phyloP scores from a whole-genome alignment of 2,329 filamentous ascomycete species.

The Nannizzia gypsea region DNA sequence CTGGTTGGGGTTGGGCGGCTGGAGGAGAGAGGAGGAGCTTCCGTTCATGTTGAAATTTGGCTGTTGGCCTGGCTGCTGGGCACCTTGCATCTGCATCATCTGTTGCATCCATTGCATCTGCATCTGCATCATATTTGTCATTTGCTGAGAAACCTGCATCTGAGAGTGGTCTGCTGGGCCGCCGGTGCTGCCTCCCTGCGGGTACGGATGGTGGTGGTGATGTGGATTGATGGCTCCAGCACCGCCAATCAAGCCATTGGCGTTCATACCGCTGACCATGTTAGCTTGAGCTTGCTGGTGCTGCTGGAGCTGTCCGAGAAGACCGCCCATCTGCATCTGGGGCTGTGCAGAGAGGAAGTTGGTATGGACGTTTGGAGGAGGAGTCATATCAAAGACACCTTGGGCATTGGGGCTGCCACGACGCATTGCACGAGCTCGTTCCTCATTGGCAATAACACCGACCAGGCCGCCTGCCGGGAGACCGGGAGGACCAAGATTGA shows the following conservation, averaged over 20 bases:
- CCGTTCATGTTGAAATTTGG: conserved; percentile 19
- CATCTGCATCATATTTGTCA: conserved; percentile 83
- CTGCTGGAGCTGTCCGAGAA: neutral
- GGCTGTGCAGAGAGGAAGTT: neutral
- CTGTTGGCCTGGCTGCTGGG: conserved; percentile 19
- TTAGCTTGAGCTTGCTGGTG: neutral
- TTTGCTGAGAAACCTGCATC: conserved; percentile 69
- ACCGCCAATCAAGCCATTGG: neutral
- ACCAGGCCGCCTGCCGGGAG: conserved; percentile 66
- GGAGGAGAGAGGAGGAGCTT: conserved; percentile 17
- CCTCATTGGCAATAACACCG: conserved; percentile 77
- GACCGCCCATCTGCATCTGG: conserved; percentile 1
- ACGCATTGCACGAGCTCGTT: conserved; percentile 64
- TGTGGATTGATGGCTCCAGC: neutral
- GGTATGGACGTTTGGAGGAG: conserved; percentile 7
- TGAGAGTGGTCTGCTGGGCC: conserved; percentile 55
- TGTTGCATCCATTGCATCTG: conserved; percentile 86
- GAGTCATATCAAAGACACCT: conserved; percentile 14
- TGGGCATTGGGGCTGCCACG: conserved; percentile 65
- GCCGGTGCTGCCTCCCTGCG: neutral
- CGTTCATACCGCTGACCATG: neutral
- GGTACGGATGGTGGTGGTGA: neutral
- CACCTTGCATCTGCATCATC: conserved; percentile 52
- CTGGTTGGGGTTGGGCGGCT: conserved; percentile 23
- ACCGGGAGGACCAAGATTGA: conserved; percentile 23